Evolutionary conservation across 768 basidiomycete species (phyloP), one percentile per base, ranked within the genome.

Genomic region (Leccinellum luteum): DNA sequence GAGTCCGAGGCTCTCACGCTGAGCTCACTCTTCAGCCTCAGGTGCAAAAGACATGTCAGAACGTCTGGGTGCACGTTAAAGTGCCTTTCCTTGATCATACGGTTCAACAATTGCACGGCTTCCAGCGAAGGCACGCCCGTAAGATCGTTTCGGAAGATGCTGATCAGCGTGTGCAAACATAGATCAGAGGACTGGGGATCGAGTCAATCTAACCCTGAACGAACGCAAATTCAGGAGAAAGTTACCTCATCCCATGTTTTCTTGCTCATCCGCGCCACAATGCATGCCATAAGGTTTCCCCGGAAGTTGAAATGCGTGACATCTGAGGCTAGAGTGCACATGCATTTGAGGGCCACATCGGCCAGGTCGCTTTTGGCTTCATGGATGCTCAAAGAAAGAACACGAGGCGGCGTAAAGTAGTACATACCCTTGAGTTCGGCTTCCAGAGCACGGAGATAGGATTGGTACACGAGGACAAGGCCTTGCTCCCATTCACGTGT

Each of bases 251-350:
- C 90, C 94, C 95, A 98, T 19, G 88, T 86, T 68, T 83, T 89
- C 69, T 84, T 85, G 69, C 94, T 94, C 48, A 98, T 73, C 14
- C 85, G 84, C 50, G 87, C 85, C 23, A 98, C 85, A 57, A 98
- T 78, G 51, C 88, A 87, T 59, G 85, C 86, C 85, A 97, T 92
- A 64, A 99, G 81, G 76, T 98, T 97, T 62, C 84, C 80, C 47
- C 91, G 85, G 73, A 98, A 98, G 76, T 98, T 99, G 85, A 99
- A 99, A 75, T 98, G 94, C 14, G 92, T 90, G 60, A 86, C 84
- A 68, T 92, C 87, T 19, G 81, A 80, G 25, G 94, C 76, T 45
- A 98, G 79, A 6, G 87, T 87, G 74, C 94, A 95, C 81, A 98
- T 88, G 73, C 88, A 92, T 68, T 84, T 87, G 53, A 98, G 78